Conservation (phyloP, 2,329 filamentous ascomycete species). For the Fusarium armeniacum region DNA sequence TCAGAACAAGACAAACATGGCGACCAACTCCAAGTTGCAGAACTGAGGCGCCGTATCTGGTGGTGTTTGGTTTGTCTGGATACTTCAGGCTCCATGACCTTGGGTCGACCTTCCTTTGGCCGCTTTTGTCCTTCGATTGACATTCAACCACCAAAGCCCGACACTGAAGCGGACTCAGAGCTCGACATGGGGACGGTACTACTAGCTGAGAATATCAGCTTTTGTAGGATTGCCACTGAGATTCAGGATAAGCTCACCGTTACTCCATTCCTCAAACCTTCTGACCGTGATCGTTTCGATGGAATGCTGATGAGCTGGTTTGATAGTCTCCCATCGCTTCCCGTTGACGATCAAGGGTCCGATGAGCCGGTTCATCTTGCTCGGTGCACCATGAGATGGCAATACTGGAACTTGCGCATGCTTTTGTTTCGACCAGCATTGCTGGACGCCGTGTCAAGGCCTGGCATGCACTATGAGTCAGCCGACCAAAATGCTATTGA, state of each 20-base stretch:
- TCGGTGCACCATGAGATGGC: constrained; percentile 15
- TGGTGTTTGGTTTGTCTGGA: constrained; percentile 13
- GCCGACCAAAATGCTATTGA: background rate
- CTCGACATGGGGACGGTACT: background rate
- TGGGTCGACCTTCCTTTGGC: constrained; percentile 9
- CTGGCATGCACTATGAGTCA: background rate
- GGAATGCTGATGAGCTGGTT: constrained; percentile 1
- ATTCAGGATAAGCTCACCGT: constrained; percentile 14
- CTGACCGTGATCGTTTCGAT: constrained; percentile 1
- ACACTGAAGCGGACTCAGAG: background rate
- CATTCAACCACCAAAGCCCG: background rate
- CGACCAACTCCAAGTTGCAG: background rate
- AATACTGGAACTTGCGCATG: constrained; percentile 21
- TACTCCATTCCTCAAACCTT: background rate
- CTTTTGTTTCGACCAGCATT: constrained; percentile 10
- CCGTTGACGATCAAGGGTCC: background rate
- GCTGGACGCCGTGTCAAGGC: background rate
- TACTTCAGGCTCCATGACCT: constrained; percentile 1
- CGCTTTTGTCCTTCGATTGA: constrained; percentile 19
- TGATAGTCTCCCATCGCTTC: background rate
- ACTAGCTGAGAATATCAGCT: constrained; percentile 9
- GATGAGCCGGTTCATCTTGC: constrained; percentile 12
- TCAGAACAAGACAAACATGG: background rate
- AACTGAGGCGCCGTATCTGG: constrained; percentile 16
- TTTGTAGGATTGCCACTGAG: constrained; percentile 18